phyloP scores from a whole-genome alignment of 2,329 filamentous ascomycete genomes.

The Penicillium corylophilum region DNA sequence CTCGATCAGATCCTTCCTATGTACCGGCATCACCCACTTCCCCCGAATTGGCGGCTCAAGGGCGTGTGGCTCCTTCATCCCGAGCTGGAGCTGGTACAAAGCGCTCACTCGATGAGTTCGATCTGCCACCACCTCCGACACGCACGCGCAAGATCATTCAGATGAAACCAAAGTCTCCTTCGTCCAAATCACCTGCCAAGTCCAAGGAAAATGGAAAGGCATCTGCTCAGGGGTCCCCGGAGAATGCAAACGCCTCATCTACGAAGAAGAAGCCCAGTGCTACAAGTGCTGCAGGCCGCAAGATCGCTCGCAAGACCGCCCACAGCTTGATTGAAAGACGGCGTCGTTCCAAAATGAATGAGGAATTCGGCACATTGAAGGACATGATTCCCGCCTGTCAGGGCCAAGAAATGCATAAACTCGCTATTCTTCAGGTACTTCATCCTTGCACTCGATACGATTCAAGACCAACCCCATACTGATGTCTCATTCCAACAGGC shows the following conservation, averaged over 20 bases:
- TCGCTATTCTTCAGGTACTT: slow-evolving; percentile 84
- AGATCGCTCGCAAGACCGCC: slow-evolving; percentile 92
- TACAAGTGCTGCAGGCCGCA: slow-evolving; percentile 82
- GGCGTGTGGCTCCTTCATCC: slow-evolving; percentile 23
- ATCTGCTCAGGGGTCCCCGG: slow-evolving; percentile 12
- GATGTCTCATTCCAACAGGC: slow-evolving; percentile 56
- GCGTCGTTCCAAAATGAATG: slow-evolving; percentile 95
- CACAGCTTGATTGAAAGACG: slow-evolving; percentile 92
- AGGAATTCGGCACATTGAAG: slow-evolving; percentile 92
- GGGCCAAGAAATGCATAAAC: slow-evolving; percentile 96
- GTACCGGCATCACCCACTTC: slow-evolving; percentile 37
- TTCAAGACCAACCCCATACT: neutral
- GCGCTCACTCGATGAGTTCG: slow-evolving; percentile 56
- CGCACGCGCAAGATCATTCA: slow-evolving; percentile 95
- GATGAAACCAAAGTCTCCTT: slow-evolving; percentile 71
- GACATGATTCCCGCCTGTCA: slow-evolving; percentile 92
- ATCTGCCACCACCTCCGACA: slow-evolving; percentile 87
- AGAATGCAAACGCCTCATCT: slow-evolving; percentile 31
- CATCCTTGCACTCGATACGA: neutral
- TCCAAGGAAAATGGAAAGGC: slow-evolving; percentile 27
- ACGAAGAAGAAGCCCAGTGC: slow-evolving; percentile 73
- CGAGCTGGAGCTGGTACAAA: slow-evolving; percentile 38
- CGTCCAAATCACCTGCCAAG: slow-evolving; percentile 43
- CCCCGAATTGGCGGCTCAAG: slow-evolving; percentile 26
- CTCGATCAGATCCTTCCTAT: slow-evolving; percentile 30